phyloP scores from a whole-genome alignment of 257 asterid genomes.

The Solanum okadae region DNA sequence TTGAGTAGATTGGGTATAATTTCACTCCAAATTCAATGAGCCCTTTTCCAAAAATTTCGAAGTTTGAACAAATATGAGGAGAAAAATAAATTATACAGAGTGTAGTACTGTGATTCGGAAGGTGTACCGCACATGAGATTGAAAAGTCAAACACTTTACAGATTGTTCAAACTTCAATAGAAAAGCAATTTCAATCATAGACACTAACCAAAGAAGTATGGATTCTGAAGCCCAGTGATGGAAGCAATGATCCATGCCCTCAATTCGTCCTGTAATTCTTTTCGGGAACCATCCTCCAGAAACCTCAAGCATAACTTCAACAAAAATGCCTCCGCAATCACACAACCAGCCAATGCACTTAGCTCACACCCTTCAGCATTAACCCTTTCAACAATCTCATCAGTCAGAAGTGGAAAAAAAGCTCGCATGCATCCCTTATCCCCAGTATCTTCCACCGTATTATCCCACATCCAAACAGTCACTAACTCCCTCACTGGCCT shows the following conservation, averaged over 20 bases:
- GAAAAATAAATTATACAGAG: neutral
- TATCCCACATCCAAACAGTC: constrained; percentile 39
- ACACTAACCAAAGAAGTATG: constrained; percentile 50
- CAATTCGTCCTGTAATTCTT: constrained; percentile 33
- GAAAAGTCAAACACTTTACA: neutral
- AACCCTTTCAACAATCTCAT: constrained; percentile 13
- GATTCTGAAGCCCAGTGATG: constrained; percentile 30
- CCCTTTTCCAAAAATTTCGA: neutral
- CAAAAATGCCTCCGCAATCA: constrained; percentile 45
- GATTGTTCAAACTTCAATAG: constrained; percentile 1
- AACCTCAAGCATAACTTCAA: constrained; percentile 49
- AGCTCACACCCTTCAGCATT: constrained; percentile 27
- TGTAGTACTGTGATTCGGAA: neutral
- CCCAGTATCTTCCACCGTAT: neutral
- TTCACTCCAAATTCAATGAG: neutral
- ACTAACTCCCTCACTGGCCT: constrained; percentile 39
- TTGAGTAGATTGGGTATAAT: neutral
- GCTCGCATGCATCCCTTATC: constrained; percentile 13
- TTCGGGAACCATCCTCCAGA: constrained; percentile 29
- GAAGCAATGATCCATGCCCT: constrained; percentile 55
- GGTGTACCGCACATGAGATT: neutral
- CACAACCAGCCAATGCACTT: constrained; percentile 47
- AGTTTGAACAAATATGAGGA: neutral
- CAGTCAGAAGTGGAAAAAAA: constrained; percentile 53
- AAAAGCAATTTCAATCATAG: neutral